phyloP scores from a whole-genome alignment of 1,139 yeast species.

The Blastobotrys buckinghamii region DNA sequence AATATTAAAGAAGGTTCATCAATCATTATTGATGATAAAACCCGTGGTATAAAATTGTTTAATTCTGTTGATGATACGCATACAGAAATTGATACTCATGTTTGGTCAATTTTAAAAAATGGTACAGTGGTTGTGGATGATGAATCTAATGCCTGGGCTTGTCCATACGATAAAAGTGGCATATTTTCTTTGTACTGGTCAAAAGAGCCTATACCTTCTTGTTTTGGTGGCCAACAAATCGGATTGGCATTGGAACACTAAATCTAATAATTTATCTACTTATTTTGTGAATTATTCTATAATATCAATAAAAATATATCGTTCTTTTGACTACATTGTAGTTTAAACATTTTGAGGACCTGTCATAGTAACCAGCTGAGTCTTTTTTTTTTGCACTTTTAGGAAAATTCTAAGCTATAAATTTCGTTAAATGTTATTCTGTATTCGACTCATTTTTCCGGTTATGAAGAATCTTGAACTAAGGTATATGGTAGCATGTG shows the following conservation, averaged over 20 bases:
- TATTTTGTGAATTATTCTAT: constrained; percentile 32
- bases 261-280: constrained; percentile 21
- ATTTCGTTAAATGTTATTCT: too few species aligned
- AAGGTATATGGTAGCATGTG: too few species aligned
- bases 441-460: too few species aligned
- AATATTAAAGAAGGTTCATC: background rate
- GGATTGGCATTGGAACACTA: background rate
- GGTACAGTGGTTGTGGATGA: background rate
- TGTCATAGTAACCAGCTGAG: too few species aligned
- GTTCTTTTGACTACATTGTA: too few species aligned
- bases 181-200: constrained; percentile 8
- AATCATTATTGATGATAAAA: background rate
- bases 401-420: too few species aligned
- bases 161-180: constrained; percentile 9
- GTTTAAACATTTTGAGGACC: too few species aligned
- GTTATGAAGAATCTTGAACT: too few species aligned
- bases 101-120: background rate
- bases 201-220: background rate
- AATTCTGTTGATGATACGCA: background rate
- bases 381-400: too few species aligned
- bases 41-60: background rate
- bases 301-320: constrained; percentile 13
- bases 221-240: constrained; percentile 2
- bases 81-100: background rate
- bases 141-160: constrained; percentile 4